These are phyloP conservation scores for Acaromyces ingoldii DNA, from an alignment of 1,284 basidiomycete genomes.

Conservation along the genomic window DNA sequence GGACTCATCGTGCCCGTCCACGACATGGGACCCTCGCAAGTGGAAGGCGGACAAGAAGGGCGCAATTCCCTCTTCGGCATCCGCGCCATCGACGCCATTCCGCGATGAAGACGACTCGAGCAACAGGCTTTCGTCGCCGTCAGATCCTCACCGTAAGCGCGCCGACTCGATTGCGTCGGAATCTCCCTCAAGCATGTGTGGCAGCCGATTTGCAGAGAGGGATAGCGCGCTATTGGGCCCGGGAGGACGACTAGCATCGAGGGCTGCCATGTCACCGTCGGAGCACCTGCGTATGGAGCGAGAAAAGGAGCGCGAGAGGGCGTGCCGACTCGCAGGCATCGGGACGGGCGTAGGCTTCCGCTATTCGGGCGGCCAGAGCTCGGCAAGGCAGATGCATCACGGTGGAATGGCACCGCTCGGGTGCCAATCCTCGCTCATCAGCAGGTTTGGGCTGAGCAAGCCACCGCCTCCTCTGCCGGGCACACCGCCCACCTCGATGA, in stretches of 20 bases:
- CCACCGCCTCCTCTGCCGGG: conserved; percentile 32
- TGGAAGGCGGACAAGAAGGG: too few species aligned
- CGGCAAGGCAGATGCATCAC: conserved; percentile 1
- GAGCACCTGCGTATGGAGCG: conserved; percentile 12
- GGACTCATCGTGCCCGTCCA: too few species aligned
- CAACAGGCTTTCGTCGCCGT: neutral
- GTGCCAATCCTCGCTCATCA: conserved; percentile 1
- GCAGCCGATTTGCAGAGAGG: neutral
- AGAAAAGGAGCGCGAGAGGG: conserved; percentile 15
- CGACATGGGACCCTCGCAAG: too few species aligned
- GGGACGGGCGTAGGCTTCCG: conserved; percentile 13
- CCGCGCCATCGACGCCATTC: too few species aligned
- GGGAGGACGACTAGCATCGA: neutral
- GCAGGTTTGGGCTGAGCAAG: conserved; percentile 23
- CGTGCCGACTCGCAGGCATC: conserved; percentile 10
- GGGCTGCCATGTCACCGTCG: conserved; percentile 7
- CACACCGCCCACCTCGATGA: neutral
- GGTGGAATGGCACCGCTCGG: neutral
- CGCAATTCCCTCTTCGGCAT: too few species aligned
- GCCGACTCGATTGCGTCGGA: conserved; percentile 7
- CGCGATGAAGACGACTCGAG: neutral
- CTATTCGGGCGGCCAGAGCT: neutral
- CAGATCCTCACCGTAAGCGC: conserved; percentile 1
- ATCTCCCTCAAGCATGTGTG: conserved; percentile 5
- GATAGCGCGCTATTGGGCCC: neutral